Conservation (phyloP, 225 moss, liverwort and hornwort species). For the Sphagnum tenellum region DNA sequence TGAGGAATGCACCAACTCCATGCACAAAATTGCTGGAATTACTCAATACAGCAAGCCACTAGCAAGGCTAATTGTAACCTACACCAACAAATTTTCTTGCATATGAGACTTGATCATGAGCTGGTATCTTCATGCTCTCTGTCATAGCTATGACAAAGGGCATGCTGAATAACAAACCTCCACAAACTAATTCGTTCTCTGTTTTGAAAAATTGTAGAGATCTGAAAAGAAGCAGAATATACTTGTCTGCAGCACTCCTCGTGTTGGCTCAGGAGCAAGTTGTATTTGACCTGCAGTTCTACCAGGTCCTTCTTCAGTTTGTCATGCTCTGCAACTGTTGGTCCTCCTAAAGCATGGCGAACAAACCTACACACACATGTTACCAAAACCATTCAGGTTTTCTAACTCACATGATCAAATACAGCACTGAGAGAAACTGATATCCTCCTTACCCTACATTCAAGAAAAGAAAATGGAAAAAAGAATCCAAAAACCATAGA, state of each 20-base stretch:
- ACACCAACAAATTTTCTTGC: not conserved
- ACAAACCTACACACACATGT: constrained; percentile 33
- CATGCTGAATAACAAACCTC: no score
- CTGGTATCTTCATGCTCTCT: not conserved
- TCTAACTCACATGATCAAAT: no score
- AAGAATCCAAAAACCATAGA: no score
- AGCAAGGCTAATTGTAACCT: not conserved
- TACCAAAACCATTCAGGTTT: no score
- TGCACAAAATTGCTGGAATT: not conserved
- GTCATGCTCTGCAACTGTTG: constrained; percentile 58
- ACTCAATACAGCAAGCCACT: not conserved
- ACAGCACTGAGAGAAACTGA: no score
- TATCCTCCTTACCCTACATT: no score
- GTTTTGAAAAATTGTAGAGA: not conserved
- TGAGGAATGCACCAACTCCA: not conserved
- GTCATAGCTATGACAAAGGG: no score
- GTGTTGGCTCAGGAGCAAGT: constrained; percentile 50
- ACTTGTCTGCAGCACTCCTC: constrained; percentile 77
- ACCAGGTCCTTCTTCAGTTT: constrained; percentile 28
- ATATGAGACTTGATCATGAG: not conserved
- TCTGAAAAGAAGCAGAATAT: constrained; percentile 1
- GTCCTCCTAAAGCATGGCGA: constrained; percentile 66
- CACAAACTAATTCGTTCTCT: not conserved
- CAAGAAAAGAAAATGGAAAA: no score
- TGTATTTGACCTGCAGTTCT: constrained; percentile 44